A percentile compares a stretch with the other conserved stretches of the same genome.
These are phyloP conservation scores for Bruguiera hainesii DNA, from an alignment of 441 rosid species.

Conservation along the genomic window DNA sequence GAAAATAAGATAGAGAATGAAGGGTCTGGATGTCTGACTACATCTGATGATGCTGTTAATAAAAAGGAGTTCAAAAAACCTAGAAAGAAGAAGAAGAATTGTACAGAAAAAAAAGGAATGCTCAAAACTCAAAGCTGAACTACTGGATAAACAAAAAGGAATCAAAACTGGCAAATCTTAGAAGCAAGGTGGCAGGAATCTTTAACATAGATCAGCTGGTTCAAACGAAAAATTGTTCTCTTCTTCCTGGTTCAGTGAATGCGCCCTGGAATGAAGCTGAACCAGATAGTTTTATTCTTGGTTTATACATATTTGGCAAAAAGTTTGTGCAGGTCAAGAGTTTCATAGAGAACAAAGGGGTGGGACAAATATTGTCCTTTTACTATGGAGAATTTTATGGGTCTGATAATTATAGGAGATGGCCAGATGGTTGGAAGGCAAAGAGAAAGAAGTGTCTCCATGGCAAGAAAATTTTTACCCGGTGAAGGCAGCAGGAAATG, in stretches of 20 bases:
- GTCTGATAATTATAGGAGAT: slow-evolving; percentile 44
- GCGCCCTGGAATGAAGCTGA: slow-evolving; percentile 52
- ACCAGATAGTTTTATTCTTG: slow-evolving; percentile 56
- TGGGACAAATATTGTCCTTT: slow-evolving; percentile 59
- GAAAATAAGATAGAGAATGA: slow-evolving; percentile 17
- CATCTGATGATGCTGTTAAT: slow-evolving; percentile 22
- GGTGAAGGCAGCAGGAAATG: slow-evolving; percentile 67
- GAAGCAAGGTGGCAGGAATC: slow-evolving; percentile 8
- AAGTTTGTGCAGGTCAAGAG: slow-evolving; percentile 46
- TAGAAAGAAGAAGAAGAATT: slow-evolving; percentile 32
- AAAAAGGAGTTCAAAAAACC: slow-evolving; percentile 35
- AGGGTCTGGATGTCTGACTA: slow-evolving; percentile 22
- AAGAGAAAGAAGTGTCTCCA: slow-evolving; percentile 40
- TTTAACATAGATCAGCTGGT: slow-evolving; percentile 12
- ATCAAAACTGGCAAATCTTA: slow-evolving; percentile 14
- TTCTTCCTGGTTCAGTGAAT: slow-evolving; percentile 38
- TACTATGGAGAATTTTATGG: slow-evolving; percentile 68
- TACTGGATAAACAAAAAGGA: slow-evolving; percentile 20
- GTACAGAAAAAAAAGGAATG: slow-evolving; percentile 24
- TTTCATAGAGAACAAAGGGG: slow-evolving; percentile 49
- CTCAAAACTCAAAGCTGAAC: slow-evolving; percentile 24
- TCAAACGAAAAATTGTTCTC: slow-evolving; percentile 23
- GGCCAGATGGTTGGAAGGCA: slow-evolving; percentile 56
- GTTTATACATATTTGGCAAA: slow-evolving; percentile 67
- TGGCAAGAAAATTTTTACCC: slow-evolving; percentile 59